A percentile compares a stretch with the other conserved stretches of the same genome.
Conservation (phyloP, 345 rosid genomes). For the Camelina neglecta region DNA sequence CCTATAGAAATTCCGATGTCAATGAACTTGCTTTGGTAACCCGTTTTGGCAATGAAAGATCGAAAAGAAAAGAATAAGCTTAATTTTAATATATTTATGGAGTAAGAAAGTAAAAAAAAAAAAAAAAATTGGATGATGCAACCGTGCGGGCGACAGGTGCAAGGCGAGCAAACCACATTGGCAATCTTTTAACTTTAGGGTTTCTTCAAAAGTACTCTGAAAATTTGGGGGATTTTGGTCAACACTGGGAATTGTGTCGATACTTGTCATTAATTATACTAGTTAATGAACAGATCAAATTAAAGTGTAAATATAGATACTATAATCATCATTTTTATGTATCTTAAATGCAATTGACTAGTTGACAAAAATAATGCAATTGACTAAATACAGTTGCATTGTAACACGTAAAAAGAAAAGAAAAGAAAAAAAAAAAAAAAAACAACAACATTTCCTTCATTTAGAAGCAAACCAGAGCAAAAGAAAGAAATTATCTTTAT, state of each 20-base stretch:
- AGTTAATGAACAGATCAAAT: conserved; percentile 25
- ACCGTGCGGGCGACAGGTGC: conserved; percentile 43
- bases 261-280: conserved; percentile 29
- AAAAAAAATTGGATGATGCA: conserved; percentile 13
- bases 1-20: background rate
- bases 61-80: background rate
- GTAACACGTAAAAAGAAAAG: conserved; percentile 5
- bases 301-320: conserved; percentile 26
- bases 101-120: background rate
- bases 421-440: background rate
- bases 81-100: background rate
- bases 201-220: conserved; percentile 46
- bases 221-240: conserved; percentile 49
- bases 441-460: conserved; percentile 25
- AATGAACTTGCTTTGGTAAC: background rate
- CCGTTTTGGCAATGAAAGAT: background rate
- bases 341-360: conserved; percentile 43
- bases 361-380: conserved; percentile 29
- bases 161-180: conserved; percentile 9
- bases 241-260: conserved; percentile 61
- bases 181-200: conserved; percentile 34
- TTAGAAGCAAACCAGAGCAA: conserved; percentile 31
- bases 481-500: background rate
- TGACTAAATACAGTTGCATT: conserved; percentile 46
- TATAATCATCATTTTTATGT: conserved; percentile 36